Evolutionary conservation across 495 filamentous ascomycete genomes (phyloP), one percentile per base, ranked within the genome.

Genomic region (Aspergillus steynii): DNA sequence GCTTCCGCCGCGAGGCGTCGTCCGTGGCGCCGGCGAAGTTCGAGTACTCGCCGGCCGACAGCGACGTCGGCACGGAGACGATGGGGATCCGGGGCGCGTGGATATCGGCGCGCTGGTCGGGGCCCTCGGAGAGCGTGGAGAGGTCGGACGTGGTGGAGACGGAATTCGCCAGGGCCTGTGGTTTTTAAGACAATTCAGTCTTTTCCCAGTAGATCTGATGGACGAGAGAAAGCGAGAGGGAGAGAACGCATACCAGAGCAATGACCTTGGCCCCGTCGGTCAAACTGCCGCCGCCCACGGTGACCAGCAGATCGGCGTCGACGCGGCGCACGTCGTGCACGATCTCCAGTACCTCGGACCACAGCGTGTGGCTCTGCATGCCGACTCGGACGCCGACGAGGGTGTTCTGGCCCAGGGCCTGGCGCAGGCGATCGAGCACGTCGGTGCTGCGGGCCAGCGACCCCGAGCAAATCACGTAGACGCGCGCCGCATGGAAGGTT

Each of bases 31-130:
- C 86, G 4, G 82, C 84, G 37, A 81, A 74, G 31, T 78, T 62
- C 29, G 80, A 82, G 66, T 86, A 89, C 70, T 89, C 85, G 25
- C 84, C 86, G 1, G 79, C 87, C 2, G 85, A 88, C 0, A 90
- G 74, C 0, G 83, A 80, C 0, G 87, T 88, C 0, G 87, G 86
- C 52, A 90, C 81, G 46, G 80, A 81, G 57, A 89, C 82, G 25
- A 86, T 78, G 0, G 86, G 84, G 32, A 85, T 71, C 0, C 69
- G 75, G 0, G 80, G 75, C 0, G 61, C 49, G 25, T 76, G 68
- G 45, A 80, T 77, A 4, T 71, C 37, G 12, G 63, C 26, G n/a
- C 68, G 71, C 54, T 74, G 74, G 49, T 68, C 64, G 10, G 77
- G 64, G 26, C 74, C 69, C 52, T 64, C 60, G 49, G 74, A 70